Base-by-base conservation (phyloP, 169 alveolate species). In the Amoebophrya sp. region DNA sequence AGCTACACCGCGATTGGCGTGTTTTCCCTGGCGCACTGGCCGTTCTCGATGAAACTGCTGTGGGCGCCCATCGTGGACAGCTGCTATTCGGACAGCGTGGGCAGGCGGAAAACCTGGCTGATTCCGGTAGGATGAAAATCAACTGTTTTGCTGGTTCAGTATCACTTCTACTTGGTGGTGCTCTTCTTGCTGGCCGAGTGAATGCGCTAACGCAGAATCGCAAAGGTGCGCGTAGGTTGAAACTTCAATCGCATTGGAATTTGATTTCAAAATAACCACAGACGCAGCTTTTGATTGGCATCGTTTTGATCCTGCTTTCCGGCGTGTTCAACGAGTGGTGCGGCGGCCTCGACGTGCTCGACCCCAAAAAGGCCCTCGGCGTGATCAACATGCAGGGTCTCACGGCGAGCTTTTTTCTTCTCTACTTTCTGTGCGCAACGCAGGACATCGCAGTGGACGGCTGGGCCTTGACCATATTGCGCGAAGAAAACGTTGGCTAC, bases 381-480 rank as follows among this genome's bases (percentile, higher is more conserved):
- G 78, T 13, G 23, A 39, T 41, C 41, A 34, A 29, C 90, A 91
- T 42, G 43, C 48, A 13, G 40, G 31, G 50, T 50, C 34, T 40
- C 69, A n/a, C 41, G 42, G 69, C 87, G 20, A 50, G 31, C 45
- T 58, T 38, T 58, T 91, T 50, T 88, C 26, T 41, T 31, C 78
- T 58, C 26, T 58, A 58, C 78, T 26, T 41, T 39, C 0, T 90
- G 39, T 88, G 29, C 38, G 40, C 88, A 18, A 48, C 43, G 70
- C 98, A 97, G 93, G 99, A 97, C 92, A 97, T 97, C 69, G 99
- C 98, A 1, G 99, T 97, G 34, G 99, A 97, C 90, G 98, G 99
- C 23, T 97, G 99, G 99, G 99, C 99, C 18, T 91, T 97, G 45
- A 96, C 97, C 31, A 94, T 97, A 92, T 95, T 97, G 29, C 89